These are phyloP conservation scores for Schoenoplectus triqueter DNA, from an alignment of 202 grass and related monocot genomes.

Conservation along the genomic window DNA sequence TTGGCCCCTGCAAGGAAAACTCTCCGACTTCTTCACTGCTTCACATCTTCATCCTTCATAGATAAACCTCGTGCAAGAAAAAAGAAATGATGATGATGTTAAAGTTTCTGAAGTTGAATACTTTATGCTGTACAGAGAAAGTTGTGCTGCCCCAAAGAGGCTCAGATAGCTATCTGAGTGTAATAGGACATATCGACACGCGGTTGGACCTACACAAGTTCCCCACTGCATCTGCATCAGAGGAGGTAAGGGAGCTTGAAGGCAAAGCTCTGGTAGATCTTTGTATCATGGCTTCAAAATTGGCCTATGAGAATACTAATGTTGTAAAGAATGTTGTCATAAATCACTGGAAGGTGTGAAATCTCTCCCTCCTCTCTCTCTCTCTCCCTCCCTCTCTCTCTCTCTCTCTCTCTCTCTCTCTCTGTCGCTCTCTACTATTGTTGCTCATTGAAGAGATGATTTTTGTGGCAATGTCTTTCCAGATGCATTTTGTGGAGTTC, in stretches of 20 bases:
- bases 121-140: constrained; percentile 33
- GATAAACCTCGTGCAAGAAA: constrained; percentile 5
- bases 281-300: constrained; percentile 57
- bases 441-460: background rate
- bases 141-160: constrained; percentile 42
- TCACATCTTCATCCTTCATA: background rate
- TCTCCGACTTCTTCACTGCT: too few species aligned
- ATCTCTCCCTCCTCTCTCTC: background rate
- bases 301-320: constrained; percentile 73
- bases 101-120: constrained; percentile 24
- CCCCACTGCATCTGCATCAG: background rate
- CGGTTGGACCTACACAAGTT: constrained; percentile 43
- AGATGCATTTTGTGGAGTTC: constrained; percentile 78
- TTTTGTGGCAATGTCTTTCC: constrained; percentile 30
- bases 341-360: constrained; percentile 70
- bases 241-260: background rate
- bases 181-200: constrained; percentile 40
- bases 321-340: constrained; percentile 59
- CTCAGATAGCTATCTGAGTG: constrained; percentile 42
- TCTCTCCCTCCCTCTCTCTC: background rate
- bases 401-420: background rate
- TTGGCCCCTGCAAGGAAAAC: too few species aligned
- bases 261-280: constrained; percentile 44
- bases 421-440: background rate
- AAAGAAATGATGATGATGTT: background rate